phyloP scores from a whole-genome alignment of 768 basidiomycete species.

The Cystobasidium onofrii region DNA sequence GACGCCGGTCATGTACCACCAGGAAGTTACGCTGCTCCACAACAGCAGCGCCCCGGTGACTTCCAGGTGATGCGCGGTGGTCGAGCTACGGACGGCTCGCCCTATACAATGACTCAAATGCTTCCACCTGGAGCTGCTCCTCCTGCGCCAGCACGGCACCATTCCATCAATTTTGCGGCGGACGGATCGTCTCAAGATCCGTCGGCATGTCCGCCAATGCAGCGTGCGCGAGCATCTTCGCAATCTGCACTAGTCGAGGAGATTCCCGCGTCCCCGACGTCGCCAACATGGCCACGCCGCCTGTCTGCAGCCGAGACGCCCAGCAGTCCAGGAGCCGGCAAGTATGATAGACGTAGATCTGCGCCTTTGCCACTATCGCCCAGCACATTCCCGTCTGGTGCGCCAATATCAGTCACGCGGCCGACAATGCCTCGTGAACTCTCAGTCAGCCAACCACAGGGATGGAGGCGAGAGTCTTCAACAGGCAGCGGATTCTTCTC shows the following conservation, averaged over 20 bases:
- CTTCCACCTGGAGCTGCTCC: conserved; percentile 26
- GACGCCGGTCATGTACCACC: conserved; percentile 49
- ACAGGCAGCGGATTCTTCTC: conserved; percentile 24
- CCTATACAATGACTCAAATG: conserved; percentile 13
- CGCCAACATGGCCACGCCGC: neutral
- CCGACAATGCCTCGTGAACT: neutral
- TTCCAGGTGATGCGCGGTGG: conserved; percentile 85
- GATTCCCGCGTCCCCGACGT: neutral
- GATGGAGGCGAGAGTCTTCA: conserved; percentile 19
- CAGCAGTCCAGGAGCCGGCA: neutral
- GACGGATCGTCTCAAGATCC: neutral
- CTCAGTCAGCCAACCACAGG: neutral
- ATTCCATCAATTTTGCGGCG: neutral
- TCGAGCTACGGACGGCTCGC: conserved; percentile 50
- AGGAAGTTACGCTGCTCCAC: conserved; percentile 37
- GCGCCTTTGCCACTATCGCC: conserved; percentile 19
- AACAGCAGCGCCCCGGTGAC: conserved; percentile 47
- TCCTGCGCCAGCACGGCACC: neutral
- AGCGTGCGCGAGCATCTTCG: conserved; percentile 16
- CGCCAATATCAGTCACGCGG: conserved; percentile 4
- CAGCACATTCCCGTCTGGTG: conserved; percentile 19
- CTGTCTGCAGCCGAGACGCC: neutral
- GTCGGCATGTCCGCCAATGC: neutral
- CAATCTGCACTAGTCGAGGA: conserved; percentile 23
- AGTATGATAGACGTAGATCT: neutral